Evolutionary conservation across 176 grass and related monocot genomes (phyloP), one percentile per base, ranked within the genome.

Genomic region (Carex pumila): DNA sequence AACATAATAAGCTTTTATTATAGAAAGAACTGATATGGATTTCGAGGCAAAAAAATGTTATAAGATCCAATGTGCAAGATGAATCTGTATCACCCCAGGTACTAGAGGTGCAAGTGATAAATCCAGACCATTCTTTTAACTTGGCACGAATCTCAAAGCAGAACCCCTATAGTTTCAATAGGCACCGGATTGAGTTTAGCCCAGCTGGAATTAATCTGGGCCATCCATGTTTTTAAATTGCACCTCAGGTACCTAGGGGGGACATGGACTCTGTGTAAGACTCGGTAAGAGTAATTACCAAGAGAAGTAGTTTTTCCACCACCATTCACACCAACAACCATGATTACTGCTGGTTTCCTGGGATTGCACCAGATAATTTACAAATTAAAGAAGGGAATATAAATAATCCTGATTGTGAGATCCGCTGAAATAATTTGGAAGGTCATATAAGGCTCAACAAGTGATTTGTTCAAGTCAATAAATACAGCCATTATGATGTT

Each of bases 291-390:
- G 58, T 84, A 57, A 85, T 58, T 95, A 98, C 93, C 96, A 81
- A 98, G 71, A 0, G 93, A 95, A 0, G 93, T 98, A 56, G 96
- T 98, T 56, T 98, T 95, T 79, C 96, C 96, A 85, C 96, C 93
- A 12, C 96, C 96, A 85, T 98, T 98, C 63, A 98, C 96, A 68
- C 96, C 96, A 50, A 98, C 91, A 58, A 99, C 88, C 93, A 99
- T 92, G 85, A 99, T 86, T 2, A 95, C 91, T 0, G 89, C 93
- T 39, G 91, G 93, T 22, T 99, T 99, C 85, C 96, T 95, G 88
- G 39, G 25, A 87, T 61, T 5, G 4, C 79, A 1, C 17, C 80
- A 79, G n/a, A 37, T 21, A 39, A 67, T 34, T 85, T 49, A 92
- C 45, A 61, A 56, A 55, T 77, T 32, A 78, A 57, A 37, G 5